Evolutionary conservation across 1,284 basidiomycete genomes (phyloP).

Genomic region (Clitocybe nebularis): DNA sequence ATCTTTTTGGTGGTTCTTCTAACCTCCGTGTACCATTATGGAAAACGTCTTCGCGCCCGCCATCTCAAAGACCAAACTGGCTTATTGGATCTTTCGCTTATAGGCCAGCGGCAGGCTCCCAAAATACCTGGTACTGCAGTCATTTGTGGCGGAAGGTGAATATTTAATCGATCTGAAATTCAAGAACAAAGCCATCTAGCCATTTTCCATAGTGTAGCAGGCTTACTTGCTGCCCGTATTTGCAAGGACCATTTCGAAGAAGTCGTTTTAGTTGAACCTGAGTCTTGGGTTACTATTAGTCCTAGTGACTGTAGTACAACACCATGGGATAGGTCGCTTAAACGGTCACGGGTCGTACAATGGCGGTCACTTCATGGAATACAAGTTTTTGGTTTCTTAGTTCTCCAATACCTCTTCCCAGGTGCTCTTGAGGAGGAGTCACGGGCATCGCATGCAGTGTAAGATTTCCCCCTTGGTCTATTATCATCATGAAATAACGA

Average conservation of each 20-base stretch:
- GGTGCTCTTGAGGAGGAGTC: constrained; percentile 20
- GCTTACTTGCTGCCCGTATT: too few species aligned
- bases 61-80: too few species aligned
- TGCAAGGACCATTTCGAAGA: constrained; percentile 33
- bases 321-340: constrained; percentile 14
- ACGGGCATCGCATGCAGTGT: constrained; percentile 2
- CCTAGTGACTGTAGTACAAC: constrained; percentile 13
- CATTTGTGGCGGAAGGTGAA: too few species aligned
- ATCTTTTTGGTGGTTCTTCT: too few species aligned
- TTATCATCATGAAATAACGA: background rate
- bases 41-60: too few species aligned
- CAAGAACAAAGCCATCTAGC: too few species aligned
- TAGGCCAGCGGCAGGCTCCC: too few species aligned
- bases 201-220: too few species aligned
- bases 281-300: constrained; percentile 22
- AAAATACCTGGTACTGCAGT: too few species aligned
- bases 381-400: constrained; percentile 13
- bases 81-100: too few species aligned
- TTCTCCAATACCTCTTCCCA: constrained; percentile 23
- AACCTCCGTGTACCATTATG: too few species aligned
- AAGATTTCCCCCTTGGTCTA: background rate
- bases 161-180: too few species aligned
- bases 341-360: constrained; percentile 26
- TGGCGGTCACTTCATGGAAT: constrained; percentile 23
- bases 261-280: constrained; percentile 31